These are phyloP conservation scores for Chiua virens DNA, from an alignment of 768 basidiomycete genomes.

Conservation along the genomic window DNA sequence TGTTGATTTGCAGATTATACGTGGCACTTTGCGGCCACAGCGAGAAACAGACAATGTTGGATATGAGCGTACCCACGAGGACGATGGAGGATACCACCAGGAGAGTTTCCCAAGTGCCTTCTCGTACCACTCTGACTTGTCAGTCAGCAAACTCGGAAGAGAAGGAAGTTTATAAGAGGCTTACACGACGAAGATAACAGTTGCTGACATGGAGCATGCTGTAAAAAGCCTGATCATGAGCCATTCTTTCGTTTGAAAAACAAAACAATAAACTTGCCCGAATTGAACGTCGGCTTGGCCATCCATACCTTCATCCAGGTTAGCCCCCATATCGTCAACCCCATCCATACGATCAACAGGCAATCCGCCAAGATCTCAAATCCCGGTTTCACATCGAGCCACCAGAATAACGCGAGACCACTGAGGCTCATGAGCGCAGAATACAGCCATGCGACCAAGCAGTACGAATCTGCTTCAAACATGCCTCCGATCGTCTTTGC, in stretches of 20 bases:
- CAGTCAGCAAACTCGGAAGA: neutral
- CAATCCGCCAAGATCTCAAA: conserved; percentile 75
- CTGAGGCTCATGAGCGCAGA: conserved; percentile 71
- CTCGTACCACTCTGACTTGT: conserved; percentile 69
- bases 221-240: neutral
- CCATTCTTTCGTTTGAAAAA: neutral
- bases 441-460: conserved; percentile 66
- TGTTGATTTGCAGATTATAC: conserved; percentile 75
- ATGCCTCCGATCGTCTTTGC: conserved; percentile 92
- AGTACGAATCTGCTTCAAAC: conserved; percentile 87
- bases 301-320: conserved; percentile 96
- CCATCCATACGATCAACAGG: conserved; percentile 80
- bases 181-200: conserved; percentile 83
- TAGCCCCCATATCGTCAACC: conserved; percentile 72
- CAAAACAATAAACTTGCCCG: conserved; percentile 48
- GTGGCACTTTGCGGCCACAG: conserved; percentile 89
- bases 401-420: conserved; percentile 80
- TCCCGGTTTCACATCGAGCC: conserved; percentile 67
- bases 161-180: conserved; percentile 5
- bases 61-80: conserved; percentile 68
- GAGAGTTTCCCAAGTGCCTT: conserved; percentile 78
- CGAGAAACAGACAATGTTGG: conserved; percentile 80
- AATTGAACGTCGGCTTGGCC: conserved; percentile 84
- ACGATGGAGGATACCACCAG: conserved; percentile 78
- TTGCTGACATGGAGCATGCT: conserved; percentile 86